Base-by-base conservation (phyloP, 805 yeast genomes). In the Yarrowia hollandica region DNA sequence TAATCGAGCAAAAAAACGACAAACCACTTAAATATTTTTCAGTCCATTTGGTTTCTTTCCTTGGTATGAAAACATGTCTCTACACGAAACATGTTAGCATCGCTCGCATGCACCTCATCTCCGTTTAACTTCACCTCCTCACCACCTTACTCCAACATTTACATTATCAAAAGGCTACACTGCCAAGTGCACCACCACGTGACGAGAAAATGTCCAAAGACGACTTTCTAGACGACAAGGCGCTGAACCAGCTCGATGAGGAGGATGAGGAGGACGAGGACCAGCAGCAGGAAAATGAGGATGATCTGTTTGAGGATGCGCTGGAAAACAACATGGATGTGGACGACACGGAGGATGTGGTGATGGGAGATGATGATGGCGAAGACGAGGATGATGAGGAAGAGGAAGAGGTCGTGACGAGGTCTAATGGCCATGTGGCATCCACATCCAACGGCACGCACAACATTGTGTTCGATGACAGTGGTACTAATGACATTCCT, bases 231-330 rank as follows among this genome's bases (percentile, higher is more conserved):
- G 60, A 58, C 44, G 44, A 48, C 39, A 54, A 50, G 57, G 59
- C 25, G 34, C 31, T 54, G 14, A 35, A 34, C 14, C 57, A 58
- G 31, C 26, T 58, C 28, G 61, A 60, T 11, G 60, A 42, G 59
- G 62, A 60, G 12, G 52, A 59, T 5, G 64, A 62, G 4, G 61
- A 58, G 2, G 64, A 62, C 11, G 67, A 60, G 2, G 64, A 64
- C 30, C 67, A 66, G 15, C 67, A 62, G 2, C 69, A 63, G 6
- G 70, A 65, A 5, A 69, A 66, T 23, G 69, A 67, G 12, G 72
- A 68, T 8, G 71, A 65, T 4, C 68, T 68, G 6, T 68, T 67
- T 15, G 73, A 68, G 11, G 71, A 67, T 6, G 71, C 67, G 8
- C 67, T 65, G 14, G 74, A 71, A n/a, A 66, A 66, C 14, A 64